Percentiles rank a stretch among this genome's conserved stretches.
phyloP scores from a whole-genome alignment of 164 flowering plant genomes.

The Paratinospora sagittata region DNA sequence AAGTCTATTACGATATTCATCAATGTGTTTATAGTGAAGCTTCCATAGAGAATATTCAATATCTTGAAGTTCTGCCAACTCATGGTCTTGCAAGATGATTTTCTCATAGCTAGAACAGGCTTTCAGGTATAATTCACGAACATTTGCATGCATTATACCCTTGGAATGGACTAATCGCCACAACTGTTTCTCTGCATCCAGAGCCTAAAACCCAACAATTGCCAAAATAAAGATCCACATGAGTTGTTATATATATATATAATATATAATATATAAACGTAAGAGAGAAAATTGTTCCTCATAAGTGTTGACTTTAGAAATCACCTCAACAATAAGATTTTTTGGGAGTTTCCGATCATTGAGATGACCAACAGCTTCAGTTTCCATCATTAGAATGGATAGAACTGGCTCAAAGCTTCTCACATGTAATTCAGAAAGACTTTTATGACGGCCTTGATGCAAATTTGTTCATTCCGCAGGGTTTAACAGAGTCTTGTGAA shows the following conservation, averaged over 20 bases:
- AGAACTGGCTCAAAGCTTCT: slow-evolving; percentile 9
- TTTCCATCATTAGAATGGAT: slow-evolving; percentile 19
- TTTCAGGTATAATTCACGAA: slow-evolving; percentile 42
- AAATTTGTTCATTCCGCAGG: neutral
- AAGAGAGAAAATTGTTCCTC: neutral
- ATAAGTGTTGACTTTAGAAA: slow-evolving; percentile 9
- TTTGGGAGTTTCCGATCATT: slow-evolving; percentile 22
- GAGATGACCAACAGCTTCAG: slow-evolving; percentile 13
- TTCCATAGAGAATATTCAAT: slow-evolving; percentile 71
- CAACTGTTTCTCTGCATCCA: slow-evolving; percentile 48
- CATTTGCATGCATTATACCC: slow-evolving; percentile 50
- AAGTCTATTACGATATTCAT: slow-evolving; percentile 59
- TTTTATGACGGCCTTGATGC: neutral
- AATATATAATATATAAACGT: neutral
- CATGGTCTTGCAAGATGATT: slow-evolving; percentile 35
- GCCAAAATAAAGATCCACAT: neutral
- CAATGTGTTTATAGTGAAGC: slow-evolving; percentile 80
- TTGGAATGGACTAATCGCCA: slow-evolving; percentile 44
- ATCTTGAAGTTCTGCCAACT: slow-evolving; percentile 43
- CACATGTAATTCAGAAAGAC: neutral
- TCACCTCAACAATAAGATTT: slow-evolving; percentile 33
- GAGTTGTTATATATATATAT: neutral
- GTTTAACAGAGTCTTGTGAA: neutral
- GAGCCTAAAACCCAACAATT: slow-evolving; percentile 40
- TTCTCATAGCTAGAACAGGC: slow-evolving; percentile 55